Evolutionary conservation across 2,329 filamentous ascomycete genomes (phyloP).

Genomic region (Fusarium mangiferae): DNA sequence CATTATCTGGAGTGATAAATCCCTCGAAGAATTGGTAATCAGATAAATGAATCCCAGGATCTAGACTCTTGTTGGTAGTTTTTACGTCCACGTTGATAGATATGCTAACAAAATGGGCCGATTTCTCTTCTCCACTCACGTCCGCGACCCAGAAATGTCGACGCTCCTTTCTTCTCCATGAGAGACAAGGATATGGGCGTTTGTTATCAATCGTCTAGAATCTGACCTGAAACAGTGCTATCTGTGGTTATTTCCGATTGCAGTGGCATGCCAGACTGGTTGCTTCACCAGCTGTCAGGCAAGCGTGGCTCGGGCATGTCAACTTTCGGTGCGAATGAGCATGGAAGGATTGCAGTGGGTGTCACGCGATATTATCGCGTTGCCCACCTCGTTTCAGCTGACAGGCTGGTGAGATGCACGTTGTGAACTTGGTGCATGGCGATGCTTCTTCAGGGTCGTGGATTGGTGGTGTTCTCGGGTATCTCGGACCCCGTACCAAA

Average conservation of each 20-base stretch:
- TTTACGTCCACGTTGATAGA: constrained; percentile 5
- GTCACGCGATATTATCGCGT: fast-evolving
- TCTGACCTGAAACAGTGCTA: background rate
- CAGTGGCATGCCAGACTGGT: background rate
- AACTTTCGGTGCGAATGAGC: fast-evolving
- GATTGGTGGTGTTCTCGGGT: background rate
- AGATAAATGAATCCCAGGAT: background rate
- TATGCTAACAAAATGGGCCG: constrained; percentile 27
- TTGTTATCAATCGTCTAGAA: background rate
- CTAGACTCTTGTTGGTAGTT: constrained; percentile 13
- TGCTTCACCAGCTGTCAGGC: fast-evolving
- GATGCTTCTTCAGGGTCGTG: background rate
- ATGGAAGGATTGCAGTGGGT: fast-evolving
- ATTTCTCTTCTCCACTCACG: constrained; percentile 14
- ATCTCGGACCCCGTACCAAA: background rate
- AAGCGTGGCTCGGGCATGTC: fast-evolving
- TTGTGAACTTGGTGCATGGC: fast-evolving
- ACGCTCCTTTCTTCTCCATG: background rate
- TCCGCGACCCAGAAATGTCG: background rate
- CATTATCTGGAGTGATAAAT: background rate
- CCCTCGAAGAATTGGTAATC: constrained; percentile 5
- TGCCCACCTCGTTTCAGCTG: too few relatives aligned
- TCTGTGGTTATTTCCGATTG: background rate
- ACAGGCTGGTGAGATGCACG: background rate
- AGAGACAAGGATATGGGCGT: background rate